A percentile compares a stretch with the other conserved stretches of the same genome.
These are phyloP conservation scores for Adansonia digitata DNA, from an alignment of 345 rosid species.

Conservation along the genomic window DNA sequence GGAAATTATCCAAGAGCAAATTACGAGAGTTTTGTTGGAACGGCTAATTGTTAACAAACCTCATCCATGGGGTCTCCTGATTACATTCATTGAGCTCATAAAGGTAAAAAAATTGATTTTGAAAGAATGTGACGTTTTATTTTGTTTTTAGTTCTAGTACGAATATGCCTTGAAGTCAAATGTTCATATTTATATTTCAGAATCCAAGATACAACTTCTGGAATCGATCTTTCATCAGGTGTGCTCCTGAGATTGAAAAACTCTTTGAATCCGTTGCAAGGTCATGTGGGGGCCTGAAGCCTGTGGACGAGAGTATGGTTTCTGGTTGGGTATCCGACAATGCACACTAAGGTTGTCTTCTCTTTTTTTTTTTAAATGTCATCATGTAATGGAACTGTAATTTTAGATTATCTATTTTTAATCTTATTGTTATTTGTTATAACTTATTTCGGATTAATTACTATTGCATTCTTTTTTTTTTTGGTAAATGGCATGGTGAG, in stretches of 20 bases:
- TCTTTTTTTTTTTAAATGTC: background rate
- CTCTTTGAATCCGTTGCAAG: constrained; percentile 81
- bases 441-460: background rate
- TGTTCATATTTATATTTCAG: constrained; percentile 25
- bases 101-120: constrained; percentile 40
- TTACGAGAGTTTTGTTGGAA: constrained; percentile 89
- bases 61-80: constrained; percentile 99
- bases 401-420: background rate
- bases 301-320: constrained; percentile 72
- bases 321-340: constrained; percentile 65
- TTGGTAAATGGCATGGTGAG: background rate
- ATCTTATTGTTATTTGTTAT: background rate
- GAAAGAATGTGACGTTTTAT: background rate
- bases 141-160: background rate
- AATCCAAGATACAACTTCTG: constrained; percentile 85
- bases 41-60: constrained; percentile 91
- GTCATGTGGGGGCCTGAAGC: constrained; percentile 75
- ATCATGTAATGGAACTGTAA: background rate
- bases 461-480: background rate
- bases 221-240: constrained; percentile 70
- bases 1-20: constrained; percentile 98
- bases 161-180: background rate
- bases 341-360: constrained; percentile 23
- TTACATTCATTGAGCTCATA: constrained; percentile 95
- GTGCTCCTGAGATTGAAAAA: constrained; percentile 89